Base-by-base conservation (phyloP, 106 monocot genomes). In the Agapanthus africanus region DNA sequence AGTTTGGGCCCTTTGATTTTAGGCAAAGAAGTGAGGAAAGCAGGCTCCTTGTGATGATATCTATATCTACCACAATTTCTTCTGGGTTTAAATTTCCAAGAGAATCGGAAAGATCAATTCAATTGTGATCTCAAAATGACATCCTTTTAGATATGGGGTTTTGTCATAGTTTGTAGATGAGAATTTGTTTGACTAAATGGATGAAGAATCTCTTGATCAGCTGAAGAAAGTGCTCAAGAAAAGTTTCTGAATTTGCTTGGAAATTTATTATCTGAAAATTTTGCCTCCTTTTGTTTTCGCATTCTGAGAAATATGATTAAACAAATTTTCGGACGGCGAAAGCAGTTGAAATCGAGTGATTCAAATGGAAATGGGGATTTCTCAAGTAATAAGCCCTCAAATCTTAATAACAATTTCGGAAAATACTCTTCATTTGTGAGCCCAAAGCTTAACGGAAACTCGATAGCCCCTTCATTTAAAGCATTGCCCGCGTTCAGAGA, bases 401-500 rank as follows among this genome's bases (percentile, higher is more conserved):
- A 65, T 40, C 39, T 65, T 65, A 65, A 4, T 13, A 40, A 7
- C 26, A 40, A 40, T 11, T 37, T 19, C 18, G 39, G 39, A 7
- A 65, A 26, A 22, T 39, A 65, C 39, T 40, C 37, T 22, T 27
- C 64, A 8, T 11, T 13, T 31, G 3, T 59, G 28, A 16, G 21
- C n/a, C n/a, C n/a, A n/a, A n/a, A n/a, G n/a, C n/a, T n/a, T 11
- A 65, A 65, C 26, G 64, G 39, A 40, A 65, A 40, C 64, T 40
- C 40, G 39, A 40, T 23, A 37, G 36, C 33, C 18, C 61, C 18
- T 61, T 2, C 74, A 28, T 68, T 66, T 27, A 79, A 83, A 76
- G 69, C 79, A 11, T 51, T 83, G 40, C 83, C 83, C 3, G 68
- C 46, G 15, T 76, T 83, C 51, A 83, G 60, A 47, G 83, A 83